Percentiles rank a stretch among this genome's conserved stretches.
Conservation (phyloP, 352 stramenopile genomes). For the Globisporangium ultimum region DNA sequence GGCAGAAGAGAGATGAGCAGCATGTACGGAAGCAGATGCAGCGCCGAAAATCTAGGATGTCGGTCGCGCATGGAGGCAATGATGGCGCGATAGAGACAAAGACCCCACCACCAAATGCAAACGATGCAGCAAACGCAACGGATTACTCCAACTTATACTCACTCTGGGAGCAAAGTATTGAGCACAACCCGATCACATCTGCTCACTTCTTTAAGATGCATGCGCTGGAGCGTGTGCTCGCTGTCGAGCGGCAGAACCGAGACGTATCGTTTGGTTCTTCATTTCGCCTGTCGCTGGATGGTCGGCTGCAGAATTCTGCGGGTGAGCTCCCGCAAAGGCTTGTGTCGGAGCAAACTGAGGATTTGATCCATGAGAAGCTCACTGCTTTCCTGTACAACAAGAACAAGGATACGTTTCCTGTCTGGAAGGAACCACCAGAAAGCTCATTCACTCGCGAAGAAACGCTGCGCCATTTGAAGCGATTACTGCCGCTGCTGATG, state of each 20-base stretch:
- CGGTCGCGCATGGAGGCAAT: not conserved
- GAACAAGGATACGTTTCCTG: constrained; percentile 53
- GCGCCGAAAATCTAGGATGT: constrained; percentile 1
- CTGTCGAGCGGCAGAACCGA: constrained; percentile 16
- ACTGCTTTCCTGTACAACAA: constrained; percentile 51
- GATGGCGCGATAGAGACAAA: not conserved
- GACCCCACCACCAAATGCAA: not conserved
- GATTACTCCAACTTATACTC: constrained; percentile 6
- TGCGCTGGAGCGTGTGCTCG: constrained; percentile 44
- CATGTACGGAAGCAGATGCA: constrained; percentile 8
- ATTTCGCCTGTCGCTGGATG: not conserved
- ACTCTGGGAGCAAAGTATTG: constrained; percentile 8
- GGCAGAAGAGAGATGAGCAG: constrained; percentile 15
- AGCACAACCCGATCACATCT: constrained; percentile 27
- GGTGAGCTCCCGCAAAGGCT: constrained; percentile 2
- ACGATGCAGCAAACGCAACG: constrained; percentile 10
- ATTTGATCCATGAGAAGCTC: constrained; percentile 51
- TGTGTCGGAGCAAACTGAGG: constrained; percentile 27
- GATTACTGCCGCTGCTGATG: constrained; percentile 27
- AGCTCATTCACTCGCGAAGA: constrained; percentile 39
- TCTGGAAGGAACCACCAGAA: constrained; percentile 46
- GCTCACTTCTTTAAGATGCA: constrained; percentile 61
- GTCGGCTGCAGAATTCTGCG: not conserved
- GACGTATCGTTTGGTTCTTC: not conserved
- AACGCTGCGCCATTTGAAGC: constrained; percentile 38